Evolutionary conservation across 2,329 filamentous ascomycete species (phyloP).

Genomic region (Aureobasidium pullulans): DNA sequence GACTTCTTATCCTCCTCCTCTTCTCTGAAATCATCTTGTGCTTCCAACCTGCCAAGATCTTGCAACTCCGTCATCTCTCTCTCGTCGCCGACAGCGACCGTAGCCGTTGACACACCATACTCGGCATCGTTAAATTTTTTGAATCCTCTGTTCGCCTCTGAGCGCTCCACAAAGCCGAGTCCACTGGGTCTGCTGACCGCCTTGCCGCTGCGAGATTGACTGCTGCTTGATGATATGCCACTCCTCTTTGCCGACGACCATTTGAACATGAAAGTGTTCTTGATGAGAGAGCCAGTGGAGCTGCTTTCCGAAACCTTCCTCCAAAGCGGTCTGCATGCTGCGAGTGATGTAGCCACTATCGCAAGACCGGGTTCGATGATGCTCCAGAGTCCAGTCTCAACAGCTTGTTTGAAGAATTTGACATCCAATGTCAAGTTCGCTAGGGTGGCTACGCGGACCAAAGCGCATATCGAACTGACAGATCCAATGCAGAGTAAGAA

Average conservation of each 20-base stretch:
- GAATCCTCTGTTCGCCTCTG: background rate
- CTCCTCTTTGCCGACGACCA: background rate
- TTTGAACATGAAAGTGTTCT: background rate
- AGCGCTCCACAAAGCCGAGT: background rate
- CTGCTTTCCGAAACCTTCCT: slow-evolving; percentile 14
- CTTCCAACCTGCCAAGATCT: background rate
- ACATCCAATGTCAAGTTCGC: slow-evolving; percentile 15
- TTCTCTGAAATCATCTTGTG: background rate
- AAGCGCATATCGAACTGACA: slow-evolving; percentile 20
- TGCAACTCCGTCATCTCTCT: background rate
- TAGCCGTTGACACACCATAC: background rate
- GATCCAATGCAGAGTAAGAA: slow-evolving; percentile 33
- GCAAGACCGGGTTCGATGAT: slow-evolving; percentile 27
- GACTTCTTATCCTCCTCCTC: slow-evolving; percentile 1
- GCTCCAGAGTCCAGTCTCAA: slow-evolving; percentile 24
- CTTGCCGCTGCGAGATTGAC: background rate
- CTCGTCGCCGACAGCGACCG: background rate
- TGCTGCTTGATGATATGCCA: background rate
- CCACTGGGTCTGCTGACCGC: background rate
- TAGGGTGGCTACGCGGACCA: slow-evolving; percentile 21
- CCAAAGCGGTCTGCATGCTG: slow-evolving; percentile 26
- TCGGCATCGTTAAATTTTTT: background rate
- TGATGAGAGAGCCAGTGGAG: background rate
- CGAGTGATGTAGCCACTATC: slow-evolving; percentile 25
- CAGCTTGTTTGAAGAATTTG: slow-evolving; percentile 21